A percentile compares a stretch with the other conserved stretches of the same genome.
phyloP scores from a whole-genome alignment of 352 stramenopile species.

The Phytophthora agathidicida region DNA sequence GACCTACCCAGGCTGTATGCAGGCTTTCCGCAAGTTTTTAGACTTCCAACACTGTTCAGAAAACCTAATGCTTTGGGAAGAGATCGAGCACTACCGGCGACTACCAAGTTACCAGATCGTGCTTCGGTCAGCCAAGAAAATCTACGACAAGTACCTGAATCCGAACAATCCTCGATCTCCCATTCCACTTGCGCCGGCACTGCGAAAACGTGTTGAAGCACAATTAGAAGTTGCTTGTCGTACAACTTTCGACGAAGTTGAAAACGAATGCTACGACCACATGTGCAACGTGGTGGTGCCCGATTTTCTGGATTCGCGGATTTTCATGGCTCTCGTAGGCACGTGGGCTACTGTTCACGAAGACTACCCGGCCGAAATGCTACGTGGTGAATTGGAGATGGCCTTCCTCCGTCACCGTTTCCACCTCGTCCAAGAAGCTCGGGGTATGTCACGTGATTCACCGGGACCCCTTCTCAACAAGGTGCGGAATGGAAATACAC shows the following conservation, averaged over 20 bases:
- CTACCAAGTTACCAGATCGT: slow-evolving; percentile 88
- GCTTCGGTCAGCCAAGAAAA: slow-evolving; percentile 80
- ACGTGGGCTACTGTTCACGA: slow-evolving; percentile 80
- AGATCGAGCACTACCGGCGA: slow-evolving; percentile 83
- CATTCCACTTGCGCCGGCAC: slow-evolving; percentile 56
- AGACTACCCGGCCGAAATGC: slow-evolving; percentile 76
- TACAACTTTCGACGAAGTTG: slow-evolving; percentile 78
- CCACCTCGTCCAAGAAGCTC: slow-evolving; percentile 75
- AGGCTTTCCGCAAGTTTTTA: slow-evolving; percentile 72
- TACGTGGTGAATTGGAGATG: slow-evolving; percentile 82
- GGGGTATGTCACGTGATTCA: slow-evolving; percentile 64
- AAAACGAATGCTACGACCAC: slow-evolving; percentile 75
- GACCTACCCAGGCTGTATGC: slow-evolving; percentile 67
- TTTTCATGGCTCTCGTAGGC: slow-evolving; percentile 86
- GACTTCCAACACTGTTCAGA: slow-evolving; percentile 82
- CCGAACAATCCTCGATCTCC: slow-evolving; percentile 53
- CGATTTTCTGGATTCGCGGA: slow-evolving; percentile 82
- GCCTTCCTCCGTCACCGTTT: slow-evolving; percentile 83
- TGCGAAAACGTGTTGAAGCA: slow-evolving; percentile 51
- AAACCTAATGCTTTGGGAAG: slow-evolving; percentile 87
- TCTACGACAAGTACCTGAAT: slow-evolving; percentile 88
- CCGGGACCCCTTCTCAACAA: slow-evolving; percentile 48
- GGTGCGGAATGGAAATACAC: neutral
- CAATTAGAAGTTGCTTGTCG: slow-evolving; percentile 70
- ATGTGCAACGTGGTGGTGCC: slow-evolving; percentile 79